phyloP scores from a whole-genome alignment of 2,329 filamentous ascomycete species.

The Aspergillus sp. region DNA sequence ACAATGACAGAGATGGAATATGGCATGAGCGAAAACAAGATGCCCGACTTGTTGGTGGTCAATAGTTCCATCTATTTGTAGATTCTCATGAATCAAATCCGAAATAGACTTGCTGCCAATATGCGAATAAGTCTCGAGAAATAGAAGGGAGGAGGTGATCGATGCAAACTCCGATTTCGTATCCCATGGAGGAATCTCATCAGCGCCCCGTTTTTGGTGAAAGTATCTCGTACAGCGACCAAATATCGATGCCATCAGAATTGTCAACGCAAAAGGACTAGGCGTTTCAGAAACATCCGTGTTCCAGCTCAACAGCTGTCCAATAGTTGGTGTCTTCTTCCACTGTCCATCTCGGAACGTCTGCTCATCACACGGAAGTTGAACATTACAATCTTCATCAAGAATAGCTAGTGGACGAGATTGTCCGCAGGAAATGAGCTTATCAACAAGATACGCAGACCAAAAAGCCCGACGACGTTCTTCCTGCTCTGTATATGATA shows the following conservation, averaged over 20 bases:
- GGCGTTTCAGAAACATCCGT: slow-evolving; percentile 10
- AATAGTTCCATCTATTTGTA: slow-evolving; percentile 2
- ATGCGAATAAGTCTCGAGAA: slow-evolving; percentile 27
- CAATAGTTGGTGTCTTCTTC: slow-evolving; percentile 15
- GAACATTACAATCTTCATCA: slow-evolving; percentile 21
- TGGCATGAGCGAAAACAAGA: slow-evolving; percentile 24
- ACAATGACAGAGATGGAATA: slow-evolving; percentile 33
- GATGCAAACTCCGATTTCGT: slow-evolving; percentile 29
- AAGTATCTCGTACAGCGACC: slow-evolving; percentile 27
- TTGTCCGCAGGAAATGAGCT: slow-evolving; percentile 23
- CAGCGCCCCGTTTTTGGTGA: slow-evolving; percentile 15
- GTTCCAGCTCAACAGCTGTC: slow-evolving; percentile 18
- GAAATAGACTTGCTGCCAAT: slow-evolving; percentile 14
- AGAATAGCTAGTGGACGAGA: slow-evolving; percentile 14
- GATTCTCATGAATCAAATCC: slow-evolving; percentile 5
- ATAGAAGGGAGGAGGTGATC: slow-evolving; percentile 27
- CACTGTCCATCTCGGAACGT: slow-evolving; percentile 13
- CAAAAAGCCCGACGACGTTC: slow-evolving; percentile 25
- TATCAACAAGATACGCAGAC: slow-evolving; percentile 27
- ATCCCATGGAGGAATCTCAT: slow-evolving; percentile 30
- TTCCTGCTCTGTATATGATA: slow-evolving; percentile 20
- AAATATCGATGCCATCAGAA: slow-evolving; percentile 29
- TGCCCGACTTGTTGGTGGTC: slow-evolving; percentile 20
- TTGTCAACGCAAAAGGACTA: slow-evolving; percentile 22
- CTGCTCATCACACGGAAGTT: slow-evolving; percentile 19